Evolutionary conservation across 768 basidiomycete genomes (phyloP), one percentile per base, ranked within the genome.

Genomic region (Tricholoma bakamatsutake): DNA sequence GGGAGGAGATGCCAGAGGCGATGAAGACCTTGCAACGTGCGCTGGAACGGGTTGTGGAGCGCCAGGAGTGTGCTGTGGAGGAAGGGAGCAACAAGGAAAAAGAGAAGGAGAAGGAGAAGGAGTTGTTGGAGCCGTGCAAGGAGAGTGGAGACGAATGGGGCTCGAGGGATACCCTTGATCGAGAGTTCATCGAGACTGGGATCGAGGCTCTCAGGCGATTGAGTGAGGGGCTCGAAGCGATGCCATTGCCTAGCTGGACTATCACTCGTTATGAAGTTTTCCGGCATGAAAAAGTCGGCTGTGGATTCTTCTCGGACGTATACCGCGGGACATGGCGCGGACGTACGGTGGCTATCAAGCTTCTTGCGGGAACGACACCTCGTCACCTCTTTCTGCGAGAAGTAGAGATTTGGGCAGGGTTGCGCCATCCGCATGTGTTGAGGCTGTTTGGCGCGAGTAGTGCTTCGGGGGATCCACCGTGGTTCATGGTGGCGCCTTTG

Each of bases 231-330:
- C 67, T 71, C 34, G 70, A 63, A 31, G 66, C 67, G 27, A 74
- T 68, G 43, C 46, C 46, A 3, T 61, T 89, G 30, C 88, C 88
- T 0, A 78, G 75, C 58, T 91, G 89, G 89, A 88, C 89, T 3
- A 90, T 90, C 62, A 90, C 88, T 2, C 73, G 76, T 51, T 89
- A 87, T 62, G 92, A 94, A 69, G 80, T 93, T 34, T 84, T 86
- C 55, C 79, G 82, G 2, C 85, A 85, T 34, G 71, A 76, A 54
- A 81, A 82, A 65, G 83, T 93, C 55, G 87, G 89, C 3, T 62
- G 81, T 15, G 90, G 90, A 0, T 85, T 80, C 69, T 89, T 90
- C 70, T 87, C 87, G 12, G 80, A 85, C 53, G 88, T 93, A 5
- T 91, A 86, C 69, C 75, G 77, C 17, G 91, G 90, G 0, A 77